phyloP scores from a whole-genome alignment of 1,284 basidiomycete species.

The Ganoderma multipileum region DNA sequence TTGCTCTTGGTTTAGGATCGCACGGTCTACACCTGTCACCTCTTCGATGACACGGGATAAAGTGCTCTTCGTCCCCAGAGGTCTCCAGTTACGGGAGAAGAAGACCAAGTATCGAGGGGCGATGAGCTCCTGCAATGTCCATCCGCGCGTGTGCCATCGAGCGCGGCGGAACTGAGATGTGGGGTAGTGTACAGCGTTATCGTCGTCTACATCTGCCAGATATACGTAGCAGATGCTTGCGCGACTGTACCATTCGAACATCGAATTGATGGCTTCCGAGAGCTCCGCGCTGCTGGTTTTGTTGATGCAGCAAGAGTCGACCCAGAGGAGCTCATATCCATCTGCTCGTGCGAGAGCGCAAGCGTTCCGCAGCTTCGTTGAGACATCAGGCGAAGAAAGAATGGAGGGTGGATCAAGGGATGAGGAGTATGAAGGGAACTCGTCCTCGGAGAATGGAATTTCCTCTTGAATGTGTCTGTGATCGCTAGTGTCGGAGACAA shows the following conservation, averaged over 20 bases:
- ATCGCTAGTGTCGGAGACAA: neutral
- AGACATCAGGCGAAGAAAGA: neutral
- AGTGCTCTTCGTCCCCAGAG: slow-evolving; percentile 4
- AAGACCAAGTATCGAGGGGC: slow-evolving; percentile 9
- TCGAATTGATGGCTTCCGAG: slow-evolving; percentile 20
- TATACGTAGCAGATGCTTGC: slow-evolving; percentile 16
- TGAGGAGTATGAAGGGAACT: neutral
- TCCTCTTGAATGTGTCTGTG: neutral
- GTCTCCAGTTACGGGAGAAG: slow-evolving; percentile 6
- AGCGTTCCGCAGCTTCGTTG: neutral
- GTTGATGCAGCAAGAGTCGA: slow-evolving; percentile 11
- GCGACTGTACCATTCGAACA: slow-evolving; percentile 12
- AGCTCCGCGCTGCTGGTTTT: slow-evolving; percentile 20
- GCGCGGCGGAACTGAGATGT: slow-evolving; percentile 6
- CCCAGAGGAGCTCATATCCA: slow-evolving; percentile 20
- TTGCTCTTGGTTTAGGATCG: slow-evolving; percentile 3
- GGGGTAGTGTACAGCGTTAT: neutral
- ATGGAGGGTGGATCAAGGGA: neutral
- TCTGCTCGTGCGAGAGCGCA: slow-evolving; percentile 6
- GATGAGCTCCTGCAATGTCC: slow-evolving; percentile 17
- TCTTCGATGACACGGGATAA: slow-evolving; percentile 2
- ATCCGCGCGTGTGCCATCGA: slow-evolving; percentile 15
- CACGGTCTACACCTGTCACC: slow-evolving; percentile 8
- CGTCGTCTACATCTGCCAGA: slow-evolving; percentile 8
- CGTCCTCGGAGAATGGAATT: neutral